Conservation (phyloP, 257 asterid species). For the Salvia hispanica region DNA sequence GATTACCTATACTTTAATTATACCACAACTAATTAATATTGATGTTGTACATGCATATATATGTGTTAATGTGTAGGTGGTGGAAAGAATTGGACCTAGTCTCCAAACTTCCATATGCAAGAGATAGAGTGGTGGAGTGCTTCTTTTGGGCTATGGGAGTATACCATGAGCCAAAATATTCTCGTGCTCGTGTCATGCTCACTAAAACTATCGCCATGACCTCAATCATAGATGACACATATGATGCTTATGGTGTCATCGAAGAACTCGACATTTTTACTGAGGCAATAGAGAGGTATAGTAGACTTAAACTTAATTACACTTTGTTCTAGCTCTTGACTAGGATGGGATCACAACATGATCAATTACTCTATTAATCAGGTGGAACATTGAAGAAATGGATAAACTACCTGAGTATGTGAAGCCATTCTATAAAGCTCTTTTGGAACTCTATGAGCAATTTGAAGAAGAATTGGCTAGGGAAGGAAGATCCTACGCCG, state of each 20-base stretch:
- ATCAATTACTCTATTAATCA: background rate
- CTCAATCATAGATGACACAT: background rate
- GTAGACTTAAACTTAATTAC: too few species aligned
- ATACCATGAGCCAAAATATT: background rate
- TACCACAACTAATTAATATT: background rate
- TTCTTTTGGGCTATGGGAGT: conserved; percentile 3
- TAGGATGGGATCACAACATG: background rate
- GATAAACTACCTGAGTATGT: conserved; percentile 21
- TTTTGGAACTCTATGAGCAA: conserved; percentile 18
- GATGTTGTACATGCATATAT: background rate
- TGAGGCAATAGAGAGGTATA: background rate
- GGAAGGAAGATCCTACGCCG: conserved; percentile 30
- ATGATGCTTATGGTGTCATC: background rate
- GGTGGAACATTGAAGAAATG: conserved; percentile 34
- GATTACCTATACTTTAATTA: background rate
- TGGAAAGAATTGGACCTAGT: conserved; percentile 26
- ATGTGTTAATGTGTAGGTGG: conserved; percentile 26
- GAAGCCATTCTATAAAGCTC: conserved; percentile 8
- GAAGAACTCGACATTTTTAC: background rate
- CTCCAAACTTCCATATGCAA: conserved; percentile 19
- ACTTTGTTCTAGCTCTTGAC: too few species aligned
- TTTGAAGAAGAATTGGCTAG: conserved; percentile 17
- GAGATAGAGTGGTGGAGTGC: conserved; percentile 8
- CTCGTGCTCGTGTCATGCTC: background rate
- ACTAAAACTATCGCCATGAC: background rate